Conservation (phyloP, 345 rosid species). For the Citrus maxima region DNA sequence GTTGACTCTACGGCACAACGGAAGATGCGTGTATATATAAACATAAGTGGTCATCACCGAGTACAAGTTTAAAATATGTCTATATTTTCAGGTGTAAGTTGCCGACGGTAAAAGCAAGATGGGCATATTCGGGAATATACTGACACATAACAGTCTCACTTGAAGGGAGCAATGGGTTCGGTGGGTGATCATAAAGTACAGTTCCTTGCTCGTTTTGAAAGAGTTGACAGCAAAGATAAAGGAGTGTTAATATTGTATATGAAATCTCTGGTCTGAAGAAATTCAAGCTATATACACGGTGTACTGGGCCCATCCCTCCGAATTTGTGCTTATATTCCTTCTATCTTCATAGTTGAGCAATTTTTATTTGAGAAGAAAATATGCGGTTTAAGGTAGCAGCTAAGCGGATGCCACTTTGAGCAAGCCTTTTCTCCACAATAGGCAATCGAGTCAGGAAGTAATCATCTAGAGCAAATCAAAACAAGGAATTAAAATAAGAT, state of each 20-base stretch:
- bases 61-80: conserved; percentile 52
- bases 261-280: not conserved
- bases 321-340: conserved; percentile 17
- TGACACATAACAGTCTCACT: not conserved
- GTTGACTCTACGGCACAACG: not conserved
- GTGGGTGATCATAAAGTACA: not conserved
- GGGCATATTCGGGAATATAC: conserved; percentile 38
- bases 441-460: conserved; percentile 82
- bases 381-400: conserved; percentile 78
- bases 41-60: conserved; percentile 35
- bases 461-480: conserved; percentile 41
- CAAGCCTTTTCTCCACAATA: conserved; percentile 72
- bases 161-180: not conserved
- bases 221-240: conserved; percentile 8
- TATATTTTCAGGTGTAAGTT: conserved; percentile 20
- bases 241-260: not conserved
- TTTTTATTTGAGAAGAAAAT: conserved; percentile 43
- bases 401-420: conserved; percentile 82
- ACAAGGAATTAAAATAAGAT: conserved; percentile 2
- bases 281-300: conserved; percentile 17
- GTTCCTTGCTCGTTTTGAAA: conserved; percentile 20
- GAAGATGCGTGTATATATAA: not conserved
- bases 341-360: conserved; percentile 36
- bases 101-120: conserved; percentile 19
- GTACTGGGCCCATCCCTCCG: conserved; percentile 19